Base-by-base conservation (phyloP, 495 filamentous ascomycete species). In the Tuber borchii region DNA sequence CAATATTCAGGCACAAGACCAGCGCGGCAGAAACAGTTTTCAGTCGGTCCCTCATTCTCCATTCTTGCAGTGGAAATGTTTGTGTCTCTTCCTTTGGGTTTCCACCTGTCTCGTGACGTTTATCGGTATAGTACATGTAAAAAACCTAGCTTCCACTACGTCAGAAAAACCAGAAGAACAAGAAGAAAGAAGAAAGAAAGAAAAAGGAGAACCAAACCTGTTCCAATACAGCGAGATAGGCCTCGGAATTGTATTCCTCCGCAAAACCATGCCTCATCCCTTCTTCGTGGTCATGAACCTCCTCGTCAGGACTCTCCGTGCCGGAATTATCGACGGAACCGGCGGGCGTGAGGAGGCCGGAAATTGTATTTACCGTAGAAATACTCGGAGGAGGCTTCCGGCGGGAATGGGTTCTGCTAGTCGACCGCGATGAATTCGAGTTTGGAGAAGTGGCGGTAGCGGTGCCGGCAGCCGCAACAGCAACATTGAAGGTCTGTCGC, bases 111-210 rank as follows among this genome's bases (percentile, higher is more conserved):
- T 98, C 95, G 83, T 98, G 95, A 40, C 93, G 90, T 83, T 98
- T 98, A 83, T 98, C 95, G 70, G 93, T 97, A 83, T 92, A 99
- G 84, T 98, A 99, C 94, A 97, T 97, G 86, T 95, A 97, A 88
- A 97, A 98, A 75, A 88, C 90, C 91, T 94, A 84, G n/a, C 70
- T 46, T 56, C 65, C 39, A 17, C 22, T 17, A 69, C 14, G n/a
- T 75, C 14, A 75, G 42, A 40, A n/a, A n/a, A n/a, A n/a, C n/a
- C n/a, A n/a, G n/a, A n/a, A n/a, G 34, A n/a, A 42, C 12, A 34
- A 65, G 4, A n/a, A 12, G 26, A 26, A n/a, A 26, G 2, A 4
- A 12, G n/a, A 12, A 16, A 6, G n/a, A 31, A 31, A 31, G 2
- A 61, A 73, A 34, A 68, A n/a, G 37, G 73, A 42, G 43, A 73